Base-by-base conservation (phyloP, 1,139 yeast species). In the Hanseniaspora uvarum region DNA sequence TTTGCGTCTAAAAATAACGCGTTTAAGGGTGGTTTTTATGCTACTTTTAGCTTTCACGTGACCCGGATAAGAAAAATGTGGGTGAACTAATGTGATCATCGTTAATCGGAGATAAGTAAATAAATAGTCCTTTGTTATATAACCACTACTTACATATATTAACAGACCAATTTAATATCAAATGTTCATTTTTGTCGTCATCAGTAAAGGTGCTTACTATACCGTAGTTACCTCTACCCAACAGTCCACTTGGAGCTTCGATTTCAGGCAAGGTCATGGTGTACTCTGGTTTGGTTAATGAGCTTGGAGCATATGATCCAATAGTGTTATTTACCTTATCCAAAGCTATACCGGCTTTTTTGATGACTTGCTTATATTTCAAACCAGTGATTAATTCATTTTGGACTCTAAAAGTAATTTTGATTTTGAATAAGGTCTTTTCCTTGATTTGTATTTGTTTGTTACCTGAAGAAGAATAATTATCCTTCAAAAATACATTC, bases 371-470 rank as follows among this genome's bases (percentile, higher is more conserved):
- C 60, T 86, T 77, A 68, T 88, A 89, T 65, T 83, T 81, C 65
- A 89, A 76, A 0, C 97, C 96, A 5, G 96, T 87, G 61, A 89
- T 83, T 61, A 88, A 86, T 65, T 86, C 94, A 65, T 86, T 94
- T 69, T 88, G 96, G 40, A 89, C 84, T 61, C 89, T 78, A 70
- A 88, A 89, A 62, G 79, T 82, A 63, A 87, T 79, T 56, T 75
- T 78, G 64, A 87, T 74, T 63, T 80, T 83, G 69, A 87, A 88
- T 47, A 80, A 71, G 33, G 94, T 75, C 61, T 80, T 82, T 64
- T 88, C 96, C 68, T 85, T 85, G 66, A 89, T 82, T 63, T 76
- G 74, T 63, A 83, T 76, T 57, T 77, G 79, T 50, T 72, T 21
- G 8, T 51, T 38, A 5, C 49, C 38, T 62, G 45, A 68, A 60